Evolutionary conservation across 2,329 filamentous ascomycete genomes (phyloP), one percentile per base, ranked within the genome.

Genomic region (Neoarthrinium moseri): DNA sequence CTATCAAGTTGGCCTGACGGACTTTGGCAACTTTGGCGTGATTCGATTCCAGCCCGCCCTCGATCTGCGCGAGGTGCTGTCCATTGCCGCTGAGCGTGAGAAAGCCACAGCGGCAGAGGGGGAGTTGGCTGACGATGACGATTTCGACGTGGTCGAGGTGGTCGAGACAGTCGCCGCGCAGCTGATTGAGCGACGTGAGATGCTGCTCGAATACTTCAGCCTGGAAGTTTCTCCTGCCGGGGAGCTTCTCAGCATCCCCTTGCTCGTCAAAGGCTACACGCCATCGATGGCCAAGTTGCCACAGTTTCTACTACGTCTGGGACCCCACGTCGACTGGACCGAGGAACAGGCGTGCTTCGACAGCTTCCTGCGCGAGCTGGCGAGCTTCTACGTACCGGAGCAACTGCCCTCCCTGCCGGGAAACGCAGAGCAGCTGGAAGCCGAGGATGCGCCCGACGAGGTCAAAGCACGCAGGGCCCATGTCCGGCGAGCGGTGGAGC

Each of bases 191-290:
- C 81, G 87, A 10, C 78, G 87, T 27, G 87, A 92, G 58, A 95
- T 99, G 89, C 78, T 99, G 1, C 73, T 80, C 3, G 94, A 99
- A 66, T 99, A 99, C 67, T 97, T 99, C 65, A 87, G 86, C 1
- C 71, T 99, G 35, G 84, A 92, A 45, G 83, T 99, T 27, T 87
- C 87, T 0, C 81, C 84, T 1, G 75, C 86, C 1, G 92, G 91
- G 11, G 81, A 92, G 43, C 73, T 99, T 3, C 67, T 86, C 37
- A 83, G 83, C 23, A 85, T 99, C 13, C 95, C 94, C 0, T 74
- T 99, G 7, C 74, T 99, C 27, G 67, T 95, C 36, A 96, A 91
- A 66, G 91, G 90, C 1, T 99, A 99, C 62, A 87, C 82, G 6
- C 95, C 94, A 0, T 83, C 84, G 5, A 70, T 97, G 47, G 86